Evolutionary conservation across 495 filamentous ascomycete species (phyloP).

Genomic region (Trichoderma asperelloides): DNA sequence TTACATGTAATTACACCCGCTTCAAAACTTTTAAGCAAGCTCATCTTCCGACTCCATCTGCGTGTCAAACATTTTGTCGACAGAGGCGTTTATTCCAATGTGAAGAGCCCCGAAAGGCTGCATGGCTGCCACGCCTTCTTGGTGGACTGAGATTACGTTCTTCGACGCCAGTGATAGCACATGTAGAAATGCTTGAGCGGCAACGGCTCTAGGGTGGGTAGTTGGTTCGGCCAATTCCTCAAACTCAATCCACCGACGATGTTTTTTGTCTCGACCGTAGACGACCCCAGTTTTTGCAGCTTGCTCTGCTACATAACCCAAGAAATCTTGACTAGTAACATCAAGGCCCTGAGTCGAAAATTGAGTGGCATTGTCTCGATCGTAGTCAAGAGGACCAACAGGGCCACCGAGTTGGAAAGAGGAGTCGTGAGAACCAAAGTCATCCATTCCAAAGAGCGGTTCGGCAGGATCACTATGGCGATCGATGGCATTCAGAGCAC

Average conservation of each 20-base stretch:
- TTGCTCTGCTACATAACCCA: slow-evolving; percentile 47
- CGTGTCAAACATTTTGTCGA: neutral
- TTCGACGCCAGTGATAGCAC: slow-evolving; percentile 61
- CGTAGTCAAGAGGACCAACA: neutral
- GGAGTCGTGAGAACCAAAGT: slow-evolving; percentile 17
- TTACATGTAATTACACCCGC: too few relatives aligned
- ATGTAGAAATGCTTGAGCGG: slow-evolving; percentile 67
- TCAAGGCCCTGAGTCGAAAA: slow-evolving; percentile 13
- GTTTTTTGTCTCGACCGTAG: slow-evolving; percentile 26
- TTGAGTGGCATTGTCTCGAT: neutral
- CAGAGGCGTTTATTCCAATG: slow-evolving; percentile 16
- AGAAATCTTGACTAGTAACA: slow-evolving; percentile 17
- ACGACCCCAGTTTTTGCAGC: slow-evolving; percentile 28
- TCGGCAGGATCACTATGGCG: slow-evolving; percentile 31
- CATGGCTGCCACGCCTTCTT: slow-evolving; percentile 26
- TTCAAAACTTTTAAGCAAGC: neutral
- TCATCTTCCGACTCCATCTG: neutral
- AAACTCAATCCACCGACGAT: slow-evolving; percentile 42
- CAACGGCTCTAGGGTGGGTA: slow-evolving; percentile 47
- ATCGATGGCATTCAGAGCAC: slow-evolving; percentile 24
- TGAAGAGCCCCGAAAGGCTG: slow-evolving; percentile 31
- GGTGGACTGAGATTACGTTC: slow-evolving; percentile 45
- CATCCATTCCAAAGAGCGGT: slow-evolving; percentile 21
- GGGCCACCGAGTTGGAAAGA: neutral
- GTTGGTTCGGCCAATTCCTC: slow-evolving; percentile 48